Evolutionary conservation across 1,139 yeast species (phyloP).

Genomic region (Magnusiomyces suaveolens): DNA sequence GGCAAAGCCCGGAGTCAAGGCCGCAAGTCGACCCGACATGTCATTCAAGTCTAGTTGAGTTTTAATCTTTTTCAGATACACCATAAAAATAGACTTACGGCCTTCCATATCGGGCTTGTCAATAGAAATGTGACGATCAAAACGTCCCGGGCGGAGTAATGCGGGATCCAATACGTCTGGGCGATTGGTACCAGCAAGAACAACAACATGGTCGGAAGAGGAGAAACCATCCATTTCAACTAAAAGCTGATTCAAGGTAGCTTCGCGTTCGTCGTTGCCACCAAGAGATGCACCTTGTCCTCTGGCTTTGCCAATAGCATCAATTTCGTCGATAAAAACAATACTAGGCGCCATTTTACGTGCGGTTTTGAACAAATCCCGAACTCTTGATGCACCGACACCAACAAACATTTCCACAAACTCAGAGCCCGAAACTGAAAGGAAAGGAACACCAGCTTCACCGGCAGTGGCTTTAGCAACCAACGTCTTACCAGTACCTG

Average conservation of each 20-base stretch:
- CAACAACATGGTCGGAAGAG: constrained; percentile 85
- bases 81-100: constrained; percentile 80
- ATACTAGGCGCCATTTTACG: constrained; percentile 89
- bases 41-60: constrained; percentile 41
- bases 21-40: constrained; percentile 80
- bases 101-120: constrained; percentile 92
- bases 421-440: constrained; percentile 94
- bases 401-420: constrained; percentile 98
- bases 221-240: constrained; percentile 98
- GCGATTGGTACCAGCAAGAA: constrained; percentile 93
- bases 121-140: constrained; percentile 84
- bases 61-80: constrained; percentile 63
- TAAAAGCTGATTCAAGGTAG: constrained; percentile 84
- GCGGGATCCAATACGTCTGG: constrained; percentile 91
- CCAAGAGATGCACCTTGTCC: constrained; percentile 77
- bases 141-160: constrained; percentile 91
- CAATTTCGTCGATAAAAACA: constrained; percentile 92
- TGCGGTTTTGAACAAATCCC: constrained; percentile 88
- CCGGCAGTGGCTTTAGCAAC: constrained; percentile 99
- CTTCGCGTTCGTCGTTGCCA: constrained; percentile 91
- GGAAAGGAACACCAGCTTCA: constrained; percentile 94
- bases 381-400: constrained; percentile 95
- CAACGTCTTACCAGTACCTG: constrained; percentile 97
- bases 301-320: constrained; percentile 94
- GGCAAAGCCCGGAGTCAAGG: constrained; percentile 93